These are phyloP conservation scores for Grosmannia penicillata DNA, from an alignment of 2,329 filamentous ascomycete genomes.

Conservation along the genomic window DNA sequence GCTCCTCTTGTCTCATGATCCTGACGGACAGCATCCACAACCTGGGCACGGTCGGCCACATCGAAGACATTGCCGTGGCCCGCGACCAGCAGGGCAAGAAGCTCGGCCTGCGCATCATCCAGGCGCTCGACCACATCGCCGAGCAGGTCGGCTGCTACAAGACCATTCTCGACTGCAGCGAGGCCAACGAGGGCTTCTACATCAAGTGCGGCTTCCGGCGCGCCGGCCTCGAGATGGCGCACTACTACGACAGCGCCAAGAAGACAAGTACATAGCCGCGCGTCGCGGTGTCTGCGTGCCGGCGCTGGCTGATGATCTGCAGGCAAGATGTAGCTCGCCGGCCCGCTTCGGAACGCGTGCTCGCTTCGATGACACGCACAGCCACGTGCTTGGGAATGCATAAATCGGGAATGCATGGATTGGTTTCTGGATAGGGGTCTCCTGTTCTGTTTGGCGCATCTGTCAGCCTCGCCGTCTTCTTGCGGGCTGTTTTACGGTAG, in stretches of 20 bases:
- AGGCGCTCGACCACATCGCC: conserved; percentile 81
- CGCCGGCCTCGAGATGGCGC: conserved; percentile 90
- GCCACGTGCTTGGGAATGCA: no score
- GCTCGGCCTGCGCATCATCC: conserved; percentile 79
- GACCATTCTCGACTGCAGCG: conserved; percentile 91
- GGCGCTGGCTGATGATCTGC: no score
- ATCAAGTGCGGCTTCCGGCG: conserved; percentile 92
- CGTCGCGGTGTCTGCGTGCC: background rate
- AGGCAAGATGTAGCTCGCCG: no score
- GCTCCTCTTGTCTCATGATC: background rate
- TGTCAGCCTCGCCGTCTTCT: no score
- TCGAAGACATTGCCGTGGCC: conserved; percentile 92
- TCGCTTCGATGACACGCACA: no score
- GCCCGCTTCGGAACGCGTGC: no score
- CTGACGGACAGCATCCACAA: conserved; percentile 49
- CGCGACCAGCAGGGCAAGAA: conserved; percentile 97
- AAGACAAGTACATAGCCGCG: conserved; percentile 10
- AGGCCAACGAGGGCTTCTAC: conserved; percentile 95
- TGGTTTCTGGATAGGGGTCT: no score
- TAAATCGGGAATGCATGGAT: no score
- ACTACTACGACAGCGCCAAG: conserved; percentile 62
- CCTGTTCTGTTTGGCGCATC: no score
- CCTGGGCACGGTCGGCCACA: conserved; percentile 77
- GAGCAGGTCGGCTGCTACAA: conserved; percentile 90
- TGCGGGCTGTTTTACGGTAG: no score